Base-by-base conservation (phyloP, 2,329 filamentous ascomycete genomes). In the Rasamsonia emersonii region DNA sequence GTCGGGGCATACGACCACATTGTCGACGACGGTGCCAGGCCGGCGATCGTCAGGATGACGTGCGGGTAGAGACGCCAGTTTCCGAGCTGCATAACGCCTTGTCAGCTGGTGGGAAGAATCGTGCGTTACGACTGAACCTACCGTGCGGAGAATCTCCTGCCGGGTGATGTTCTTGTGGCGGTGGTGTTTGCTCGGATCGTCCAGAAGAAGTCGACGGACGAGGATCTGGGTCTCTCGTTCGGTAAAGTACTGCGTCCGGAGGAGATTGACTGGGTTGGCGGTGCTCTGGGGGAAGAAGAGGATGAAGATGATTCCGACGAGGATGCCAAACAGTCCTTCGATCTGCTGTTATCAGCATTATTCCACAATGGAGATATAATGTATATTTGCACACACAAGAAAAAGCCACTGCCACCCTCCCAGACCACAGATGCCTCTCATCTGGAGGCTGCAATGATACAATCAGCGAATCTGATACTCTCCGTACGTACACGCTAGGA, bases 361-460 rank as follows among this genome's bases (percentile, higher is more conserved):
- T 15, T 11, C 10, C 11, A 23, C 11, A 24, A 64, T 52, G 45
- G 3, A 56, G n/a, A 14, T 18, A 68, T 42, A 11, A 62, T 68
- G 43, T 69, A 70, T 15, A 44, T 44, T 1, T 65, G 65, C 57
- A 66, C 66, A 20, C 17, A 70, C 46, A 14, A 46, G 46, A 41
- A 71, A 71, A 1, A 72, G 47, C 67, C 68, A 71, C 39, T 67
- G 66, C 68, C 67, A 71, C n/a, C 68, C 67, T 0, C 64, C 39
- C 33, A 61, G 55, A 11, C 59, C 61, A 0, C 51, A 59, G 3
- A 67, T 55, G 3, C 64, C 67, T 6, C 60, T 52, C 65, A 71
- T 67, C 37, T 70, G 64, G 10, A 71, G 54, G 30, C 70, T 66
- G 2, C 59, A 63, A 21, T 59, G 10, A 13, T 23, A 18, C 17